phyloP scores from a whole-genome alignment of 2,329 filamentous ascomycete species.

The Apiospora marii region DNA sequence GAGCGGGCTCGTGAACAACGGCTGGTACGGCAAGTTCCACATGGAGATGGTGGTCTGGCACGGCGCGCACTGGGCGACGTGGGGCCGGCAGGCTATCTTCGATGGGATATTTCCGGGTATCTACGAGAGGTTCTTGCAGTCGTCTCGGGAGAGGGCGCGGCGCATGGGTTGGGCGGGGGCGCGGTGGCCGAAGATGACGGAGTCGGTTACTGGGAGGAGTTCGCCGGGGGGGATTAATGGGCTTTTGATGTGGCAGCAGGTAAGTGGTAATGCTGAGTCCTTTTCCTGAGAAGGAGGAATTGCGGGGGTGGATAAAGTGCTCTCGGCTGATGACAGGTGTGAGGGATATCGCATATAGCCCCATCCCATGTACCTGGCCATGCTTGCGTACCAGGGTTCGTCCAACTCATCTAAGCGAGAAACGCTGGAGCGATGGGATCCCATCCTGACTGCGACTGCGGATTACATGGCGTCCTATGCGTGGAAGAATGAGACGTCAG shows the following conservation, averaged over 20 bases:
- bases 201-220: background rate
- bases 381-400: constrained; percentile 40
- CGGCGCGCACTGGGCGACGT: constrained; percentile 49
- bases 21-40: constrained; percentile 54
- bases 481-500: constrained; percentile 41
- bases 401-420: constrained; percentile 37
- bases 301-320: too few relatives aligned
- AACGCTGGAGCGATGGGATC: constrained; percentile 39
- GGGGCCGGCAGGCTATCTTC: constrained; percentile 47
- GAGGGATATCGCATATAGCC: constrained; percentile 40
- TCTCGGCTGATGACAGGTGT: background rate
- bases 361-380: constrained; percentile 49
- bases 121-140: constrained; percentile 44
- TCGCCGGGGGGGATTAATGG: constrained; percentile 60
- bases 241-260: constrained; percentile 59
- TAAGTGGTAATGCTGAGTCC: too few relatives aligned
- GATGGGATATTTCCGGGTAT: constrained; percentile 47
- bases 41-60: constrained; percentile 56
- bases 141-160: constrained; percentile 40
- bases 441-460: constrained; percentile 38
- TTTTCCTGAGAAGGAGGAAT: too few relatives aligned
- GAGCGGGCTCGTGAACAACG: constrained; percentile 54
- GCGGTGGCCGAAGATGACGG: background rate
- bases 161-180: background rate
- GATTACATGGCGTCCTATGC: constrained; percentile 44